Evolutionary conservation across 129 eudicot genomes (phyloP).

Genomic region (Flaveria ramosissima): DNA sequence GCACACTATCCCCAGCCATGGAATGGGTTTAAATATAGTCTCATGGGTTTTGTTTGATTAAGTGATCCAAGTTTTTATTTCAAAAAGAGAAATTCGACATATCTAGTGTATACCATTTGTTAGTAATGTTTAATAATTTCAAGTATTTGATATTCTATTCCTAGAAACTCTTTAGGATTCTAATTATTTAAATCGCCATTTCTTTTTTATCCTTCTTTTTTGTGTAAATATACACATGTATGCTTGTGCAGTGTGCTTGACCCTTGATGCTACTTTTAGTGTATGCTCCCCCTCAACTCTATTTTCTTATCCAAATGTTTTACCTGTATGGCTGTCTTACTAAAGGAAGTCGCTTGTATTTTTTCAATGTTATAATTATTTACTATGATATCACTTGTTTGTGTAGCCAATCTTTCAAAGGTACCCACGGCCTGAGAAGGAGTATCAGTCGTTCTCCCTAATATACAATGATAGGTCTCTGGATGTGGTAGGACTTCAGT

Average conservation of each 20-base stretch:
- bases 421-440: conserved; percentile 98
- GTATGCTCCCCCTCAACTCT: conserved; percentile 19
- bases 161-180: conserved; percentile 7
- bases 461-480: conserved; percentile 81
- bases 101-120: background rate
- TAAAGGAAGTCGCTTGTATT: conserved; percentile 17
- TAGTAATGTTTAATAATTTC: conserved; percentile 5
- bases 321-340: conserved; percentile 16
- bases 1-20: background rate
- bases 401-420: conserved; percentile 85
- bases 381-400: conserved; percentile 27
- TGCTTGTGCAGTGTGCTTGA: conserved; percentile 3
- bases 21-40: conserved; percentile 1
- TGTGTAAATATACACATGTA: background rate
- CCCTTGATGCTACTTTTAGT: background rate
- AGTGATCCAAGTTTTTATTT: background rate
- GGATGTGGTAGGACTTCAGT: conserved; percentile 70
- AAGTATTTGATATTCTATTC: background rate
- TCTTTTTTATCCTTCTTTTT: background rate
- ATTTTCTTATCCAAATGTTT: conserved; percentile 9
- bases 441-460: conserved; percentile 93
- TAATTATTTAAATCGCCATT: conserved; percentile 9
- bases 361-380: conserved; percentile 1
- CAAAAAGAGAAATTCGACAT: background rate
- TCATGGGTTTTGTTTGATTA: conserved; percentile 1